phyloP scores from a whole-genome alignment of 192 early-diverging fungal species.

The Geranomyces variabilis region DNA sequence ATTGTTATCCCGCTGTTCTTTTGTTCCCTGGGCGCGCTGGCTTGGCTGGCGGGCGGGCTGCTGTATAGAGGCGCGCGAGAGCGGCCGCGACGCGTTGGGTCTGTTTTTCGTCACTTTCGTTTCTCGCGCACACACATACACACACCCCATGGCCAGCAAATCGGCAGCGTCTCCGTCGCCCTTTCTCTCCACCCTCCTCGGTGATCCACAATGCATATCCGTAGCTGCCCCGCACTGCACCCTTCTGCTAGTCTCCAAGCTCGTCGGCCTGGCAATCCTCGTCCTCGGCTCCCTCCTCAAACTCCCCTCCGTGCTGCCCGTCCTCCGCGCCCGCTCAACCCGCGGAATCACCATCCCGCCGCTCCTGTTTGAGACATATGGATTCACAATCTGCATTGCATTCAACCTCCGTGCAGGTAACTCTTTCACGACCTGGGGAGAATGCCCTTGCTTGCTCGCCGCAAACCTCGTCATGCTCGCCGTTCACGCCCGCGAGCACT shows the following conservation, averaged over 20 bases:
- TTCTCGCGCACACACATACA: too few relatives aligned
- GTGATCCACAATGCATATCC: not conserved
- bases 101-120: too few relatives aligned
- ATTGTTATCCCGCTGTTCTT: too few relatives aligned
- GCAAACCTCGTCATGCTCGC: slow-evolving; percentile 16
- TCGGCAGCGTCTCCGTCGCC: too few relatives aligned
- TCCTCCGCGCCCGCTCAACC: slow-evolving; percentile 22
- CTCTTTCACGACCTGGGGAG: slow-evolving; percentile 31
- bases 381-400: slow-evolving; percentile 24
- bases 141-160: too few relatives aligned
- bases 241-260: slow-evolving; percentile 26
- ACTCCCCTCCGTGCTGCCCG: slow-evolving; percentile 26
- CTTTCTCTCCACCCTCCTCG: slow-evolving; percentile 5
- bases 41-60: too few relatives aligned
- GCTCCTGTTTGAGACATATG: slow-evolving; percentile 25
- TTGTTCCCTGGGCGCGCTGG: too few relatives aligned
- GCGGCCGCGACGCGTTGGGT: too few relatives aligned
- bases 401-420: slow-evolving; percentile 26
- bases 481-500: not conserved
- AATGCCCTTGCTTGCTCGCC: slow-evolving; percentile 18
- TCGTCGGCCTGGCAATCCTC: slow-evolving; percentile 25
- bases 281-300: slow-evolving; percentile 30
- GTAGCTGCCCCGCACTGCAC: not conserved
- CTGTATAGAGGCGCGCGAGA: too few relatives aligned
- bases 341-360: slow-evolving; percentile 27